Base-by-base conservation (phyloP, 129 eudicot species). In the Helianthus tuberosus region DNA sequence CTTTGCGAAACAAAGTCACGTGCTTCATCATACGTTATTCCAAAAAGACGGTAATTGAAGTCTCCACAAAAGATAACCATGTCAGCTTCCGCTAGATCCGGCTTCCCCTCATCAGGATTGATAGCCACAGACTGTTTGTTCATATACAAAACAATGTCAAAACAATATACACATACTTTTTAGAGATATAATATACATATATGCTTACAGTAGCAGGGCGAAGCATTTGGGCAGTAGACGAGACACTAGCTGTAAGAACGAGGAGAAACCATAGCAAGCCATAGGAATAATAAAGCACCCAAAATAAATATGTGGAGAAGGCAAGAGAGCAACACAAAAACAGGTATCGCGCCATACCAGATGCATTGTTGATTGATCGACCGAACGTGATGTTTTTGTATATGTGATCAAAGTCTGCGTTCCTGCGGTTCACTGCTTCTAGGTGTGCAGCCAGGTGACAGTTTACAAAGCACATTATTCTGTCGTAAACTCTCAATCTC, bases 391-490 rank as follows among this genome's bases (percentile, higher is more conserved):
- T 94, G 13, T 71, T 80, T 41, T 87, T 75, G 78, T 51, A 94
- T 27, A 94, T 94, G 74, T 94, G 99, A 69, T 94, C 97, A 82
- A 94, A 94, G 81, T 94, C 99, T 58, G 96, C 93, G 72, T 94
- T 94, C 39, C 99, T 84, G 16, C 89, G 79, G 63, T 85, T 91
- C 8, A 94, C 97, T 61, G 99, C 99, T 82, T 94, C 99, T 83
- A 94, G 77, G 84, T 94, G 99, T 32, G 99, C 99, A 64, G 99
- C 99, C 75, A 94, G 86, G 87, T 94, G 99, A 68, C 97, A 88
- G 82, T 94, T 94, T 36, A 80, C 89, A 55, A 94, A 94, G 79
- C 96, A 88, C 76, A 94, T 84, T 80, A 94, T 91, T 52, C 99
- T 84, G 52, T 94, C 99, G 57, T 80, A 87, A 52, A 94, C 99